These are phyloP conservation scores for Cladophialophora exuberans DNA, from an alignment of 2,329 filamentous ascomycete species.

Conservation along the genomic window DNA sequence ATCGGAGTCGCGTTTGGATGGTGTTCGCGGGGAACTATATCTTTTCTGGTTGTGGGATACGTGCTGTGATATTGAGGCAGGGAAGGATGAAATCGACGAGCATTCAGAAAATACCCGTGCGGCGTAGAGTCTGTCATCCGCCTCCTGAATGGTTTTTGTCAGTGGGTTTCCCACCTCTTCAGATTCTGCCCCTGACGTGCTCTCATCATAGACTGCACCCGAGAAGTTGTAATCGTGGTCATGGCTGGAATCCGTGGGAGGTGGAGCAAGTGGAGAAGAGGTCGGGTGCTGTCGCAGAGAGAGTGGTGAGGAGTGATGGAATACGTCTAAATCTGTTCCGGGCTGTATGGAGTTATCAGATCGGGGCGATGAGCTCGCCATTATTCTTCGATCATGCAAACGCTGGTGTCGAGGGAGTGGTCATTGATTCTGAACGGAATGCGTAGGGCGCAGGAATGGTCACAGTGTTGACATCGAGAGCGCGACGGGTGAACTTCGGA, in stretches of 20 bases:
- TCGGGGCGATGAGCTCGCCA: background rate
- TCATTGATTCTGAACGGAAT: too few relatives aligned
- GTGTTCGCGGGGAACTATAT: constrained; percentile 21
- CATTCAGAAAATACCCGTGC: constrained; percentile 24
- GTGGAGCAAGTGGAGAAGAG: constrained; percentile 18
- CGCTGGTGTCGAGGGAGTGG: background rate
- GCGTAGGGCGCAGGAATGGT: too few relatives aligned
- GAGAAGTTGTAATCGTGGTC: constrained; percentile 29
- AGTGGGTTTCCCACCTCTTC: constrained; percentile 17
- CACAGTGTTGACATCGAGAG: too few relatives aligned
- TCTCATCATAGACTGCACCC: constrained; percentile 22
- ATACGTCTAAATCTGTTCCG: constrained; percentile 8
- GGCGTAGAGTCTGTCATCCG: constrained; percentile 7
- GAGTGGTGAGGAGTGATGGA: constrained; percentile 30
- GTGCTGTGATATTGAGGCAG: constrained; percentile 29
- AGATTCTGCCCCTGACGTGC: constrained; percentile 13
- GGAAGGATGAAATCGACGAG: constrained; percentile 34
- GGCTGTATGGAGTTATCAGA: background rate
- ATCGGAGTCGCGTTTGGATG: constrained; percentile 17
- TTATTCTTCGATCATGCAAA: background rate
- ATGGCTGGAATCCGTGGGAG: constrained; percentile 3
- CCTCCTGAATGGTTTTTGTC: constrained; percentile 6
- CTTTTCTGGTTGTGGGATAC: constrained; percentile 15
- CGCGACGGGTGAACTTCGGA: background rate
- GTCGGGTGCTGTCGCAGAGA: constrained; percentile 26